These are phyloP conservation scores for Annulohypoxylon nitens DNA, from an alignment of 495 filamentous ascomycete species.

Conservation along the genomic window DNA sequence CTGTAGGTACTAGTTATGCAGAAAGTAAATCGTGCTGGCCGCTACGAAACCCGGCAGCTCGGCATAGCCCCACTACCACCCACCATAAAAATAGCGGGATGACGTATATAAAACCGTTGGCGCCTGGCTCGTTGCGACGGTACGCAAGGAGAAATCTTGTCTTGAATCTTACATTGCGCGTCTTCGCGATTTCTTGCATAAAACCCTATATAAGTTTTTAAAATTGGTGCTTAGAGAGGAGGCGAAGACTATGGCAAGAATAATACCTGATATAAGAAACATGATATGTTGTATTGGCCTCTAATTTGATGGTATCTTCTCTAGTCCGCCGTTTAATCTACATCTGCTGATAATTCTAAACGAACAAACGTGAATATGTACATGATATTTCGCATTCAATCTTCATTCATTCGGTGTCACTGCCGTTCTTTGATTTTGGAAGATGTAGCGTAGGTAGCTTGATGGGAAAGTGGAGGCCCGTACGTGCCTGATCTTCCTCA, in stretches of 20 bases:
- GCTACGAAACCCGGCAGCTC: constrained; percentile 18
- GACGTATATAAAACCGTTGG: constrained; percentile 32
- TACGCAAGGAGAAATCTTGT: constrained; percentile 30
- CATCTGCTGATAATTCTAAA: not conserved
- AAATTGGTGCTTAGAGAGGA: too few species aligned
- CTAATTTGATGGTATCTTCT: constrained; percentile 6
- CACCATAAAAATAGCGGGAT: constrained; percentile 28
- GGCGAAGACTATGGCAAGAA: too few species aligned
- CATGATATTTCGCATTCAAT: constrained; percentile 1
- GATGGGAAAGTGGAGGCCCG: constrained; percentile 17
- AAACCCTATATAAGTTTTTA: not conserved
- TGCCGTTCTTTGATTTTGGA: constrained; percentile 26
- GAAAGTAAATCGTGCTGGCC: constrained; percentile 10
- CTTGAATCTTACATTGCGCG: constrained; percentile 19
- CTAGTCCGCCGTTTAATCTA: not conserved
- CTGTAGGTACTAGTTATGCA: not conserved
- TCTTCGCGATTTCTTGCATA: constrained; percentile 19
- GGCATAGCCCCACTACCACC: constrained; percentile 16
- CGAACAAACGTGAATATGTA: not conserved
- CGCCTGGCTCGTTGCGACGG: constrained; percentile 13
- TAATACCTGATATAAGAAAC: too few species aligned
- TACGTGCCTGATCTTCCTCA: constrained; percentile 37
- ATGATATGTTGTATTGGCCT: constrained; percentile 17
- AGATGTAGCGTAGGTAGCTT: constrained; percentile 30
- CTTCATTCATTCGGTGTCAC: constrained; percentile 8